These are phyloP conservation scores for Cicer cuneatum DNA, from an alignment of 306 rosid genomes.

Conservation along the genomic window DNA sequence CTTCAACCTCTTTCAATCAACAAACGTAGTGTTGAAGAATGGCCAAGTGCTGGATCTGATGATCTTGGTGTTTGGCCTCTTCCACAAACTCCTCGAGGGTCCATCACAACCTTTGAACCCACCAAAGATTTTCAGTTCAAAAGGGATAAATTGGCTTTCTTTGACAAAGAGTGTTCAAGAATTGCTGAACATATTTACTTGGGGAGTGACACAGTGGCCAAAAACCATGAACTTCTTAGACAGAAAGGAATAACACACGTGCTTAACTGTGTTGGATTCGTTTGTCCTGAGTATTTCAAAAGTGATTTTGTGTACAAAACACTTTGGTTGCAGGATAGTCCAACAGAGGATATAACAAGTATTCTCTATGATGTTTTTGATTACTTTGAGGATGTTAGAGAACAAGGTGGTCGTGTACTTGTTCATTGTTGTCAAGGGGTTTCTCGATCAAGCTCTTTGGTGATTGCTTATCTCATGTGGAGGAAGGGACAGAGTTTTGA, in stretches of 20 bases:
- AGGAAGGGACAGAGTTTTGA: conserved; percentile 89
- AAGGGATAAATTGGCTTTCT: conserved; percentile 86
- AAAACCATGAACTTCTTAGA: conserved; percentile 77
- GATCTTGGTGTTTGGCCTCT: conserved; percentile 89
- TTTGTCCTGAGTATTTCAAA: conserved; percentile 93
- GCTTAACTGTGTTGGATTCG: conserved; percentile 93
- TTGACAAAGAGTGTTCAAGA: conserved; percentile 84
- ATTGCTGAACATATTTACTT: conserved; percentile 86
- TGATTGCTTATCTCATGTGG: conserved; percentile 98
- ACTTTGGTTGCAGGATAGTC: conserved; percentile 89
- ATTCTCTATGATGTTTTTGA: conserved; percentile 93
- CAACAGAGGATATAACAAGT: conserved; percentile 88
- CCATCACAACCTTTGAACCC: conserved; percentile 39
- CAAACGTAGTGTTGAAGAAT: conserved; percentile 62
- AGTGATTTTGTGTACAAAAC: conserved; percentile 86
- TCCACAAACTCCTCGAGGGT: conserved; percentile 84
- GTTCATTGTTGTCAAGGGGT: conserved; percentile 96
- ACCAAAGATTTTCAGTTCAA: conserved; percentile 75
- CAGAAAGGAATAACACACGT: conserved; percentile 86
- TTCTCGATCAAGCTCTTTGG: conserved; percentile 81
- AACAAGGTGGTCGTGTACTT: conserved; percentile 84
- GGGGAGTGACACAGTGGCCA: conserved; percentile 95
- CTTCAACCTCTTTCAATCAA: conserved; percentile 83
- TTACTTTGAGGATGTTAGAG: conserved; percentile 92
- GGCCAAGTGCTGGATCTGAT: conserved; percentile 94